Base-by-base conservation (phyloP, 2,329 filamentous ascomycete genomes). In the Paraphaeosphaeria minitans region DNA sequence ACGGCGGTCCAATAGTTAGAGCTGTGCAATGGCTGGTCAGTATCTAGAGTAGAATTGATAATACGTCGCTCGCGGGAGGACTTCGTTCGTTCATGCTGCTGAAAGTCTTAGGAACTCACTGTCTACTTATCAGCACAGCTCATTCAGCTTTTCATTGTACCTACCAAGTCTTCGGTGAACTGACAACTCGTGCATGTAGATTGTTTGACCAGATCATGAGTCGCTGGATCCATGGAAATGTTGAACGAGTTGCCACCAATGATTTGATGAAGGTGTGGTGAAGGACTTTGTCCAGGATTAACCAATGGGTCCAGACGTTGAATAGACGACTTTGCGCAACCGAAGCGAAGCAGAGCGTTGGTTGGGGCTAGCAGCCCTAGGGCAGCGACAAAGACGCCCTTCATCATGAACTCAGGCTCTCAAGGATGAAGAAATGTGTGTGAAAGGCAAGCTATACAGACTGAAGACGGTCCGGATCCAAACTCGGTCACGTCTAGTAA, bases 201-300 rank as follows among this genome's bases (percentile, higher is more conserved):
- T 47, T 35, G 58, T 51, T 70, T 65, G 14, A 56, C 57, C 24
- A 69, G 55, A 55, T 69, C 65, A 57, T 67, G 66, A 13, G 13
- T 56, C 39, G 46, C 52, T 13, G 57, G 52, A 16, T 69, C 64
- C 79, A 81, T 81, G 4, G 79, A 73, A 5, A 74, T 69, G 57
- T 80, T 80, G 71, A 81, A 81, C 5, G 79, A 79, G 64, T 81
- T 77, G 10, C 79, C 79, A 57, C 76, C 75, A 33, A 75, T 74
- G 50, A 78, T 73, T 60, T 78, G 76, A 53, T 65, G 62, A 16
- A 65, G 33, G 56, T 65, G 62, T 9, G 62, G 60, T 4, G 60
- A 63, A 10, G 62, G 62, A 13, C 35, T 59, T 47, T 49, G 41
- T 14, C 62, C 62, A 21, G 60, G 60, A 37, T 62, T 60, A 47